Evolutionary conservation across 2,329 filamentous ascomycete species (phyloP), one percentile per base, ranked within the genome.

Genomic region (Hypoxylon sp.): DNA sequence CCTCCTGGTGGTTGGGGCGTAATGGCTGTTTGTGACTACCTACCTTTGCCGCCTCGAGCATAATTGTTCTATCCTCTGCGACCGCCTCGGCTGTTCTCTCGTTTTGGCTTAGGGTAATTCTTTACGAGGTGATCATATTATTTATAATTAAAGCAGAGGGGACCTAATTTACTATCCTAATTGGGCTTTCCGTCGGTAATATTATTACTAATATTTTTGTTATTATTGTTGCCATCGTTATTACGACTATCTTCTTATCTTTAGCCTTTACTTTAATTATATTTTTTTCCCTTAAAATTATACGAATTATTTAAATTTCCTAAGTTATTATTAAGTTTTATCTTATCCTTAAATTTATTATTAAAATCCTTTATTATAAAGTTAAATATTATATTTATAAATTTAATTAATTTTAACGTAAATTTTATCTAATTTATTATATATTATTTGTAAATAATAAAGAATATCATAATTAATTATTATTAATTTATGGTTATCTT

Each of bases 331-430:
- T n/a, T n/a, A n/a, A 35, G 2, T 35, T 11, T 35, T 35, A 42
- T 42, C 35, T 40, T 42, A 42, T 42, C 17, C 17, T 42, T 42
- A 42, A n/a, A 42, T 42, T 42, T 46, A 46, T 46, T 46, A 46
- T 46, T 46, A 46, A 46, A 46, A 22, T 46, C 8, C 22, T 46
- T 20, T 17, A 46, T 46, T 22, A 11, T 22, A 22, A 46, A 20
- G 10, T 10, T 46, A 46, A n/a, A n/a, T n/a, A n/a, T n/a, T n/a
- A n/a, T n/a, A n/a, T n/a, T n/a, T n/a, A n/a, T n/a, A n/a, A n/a
- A 22, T 46, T 46, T 46, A 40, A n/a, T 46, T 3, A 20, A 22
- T 22, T 22, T 46, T 46, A 40, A 40, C 3, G n/a, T 40, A 40
- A 14, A n/a, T 22, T 46, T 46, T 46, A 46, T 17, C 22, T 46